Conservation (phyloP, 139 green algal species). For the Astrephomene gubernaculifera region DNA sequence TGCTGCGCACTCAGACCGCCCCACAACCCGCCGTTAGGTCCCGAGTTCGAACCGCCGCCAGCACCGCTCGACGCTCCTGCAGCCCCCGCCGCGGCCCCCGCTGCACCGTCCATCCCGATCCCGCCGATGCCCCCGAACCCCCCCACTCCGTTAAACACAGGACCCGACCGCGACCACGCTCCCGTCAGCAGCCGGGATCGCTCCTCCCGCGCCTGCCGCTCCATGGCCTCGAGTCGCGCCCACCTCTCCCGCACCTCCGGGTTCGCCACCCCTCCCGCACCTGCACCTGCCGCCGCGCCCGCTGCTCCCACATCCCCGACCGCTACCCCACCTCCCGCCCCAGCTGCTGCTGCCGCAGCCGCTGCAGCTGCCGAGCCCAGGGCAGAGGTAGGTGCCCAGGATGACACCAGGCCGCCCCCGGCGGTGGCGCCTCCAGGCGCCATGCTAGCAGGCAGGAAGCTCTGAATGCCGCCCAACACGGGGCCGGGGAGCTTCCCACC, state of each 20-base stretch:
- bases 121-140: background rate
- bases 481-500: background rate
- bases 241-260: conserved; percentile 2
- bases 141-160: background rate
- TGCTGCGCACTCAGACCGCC: conserved; percentile 14
- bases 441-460: background rate
- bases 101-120: background rate
- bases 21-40: background rate
- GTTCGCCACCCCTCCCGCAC: background rate
- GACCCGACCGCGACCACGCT: background rate
- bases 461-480: background rate
- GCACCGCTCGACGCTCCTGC: background rate
- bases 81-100: background rate
- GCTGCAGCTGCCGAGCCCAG: background rate
- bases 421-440: background rate
- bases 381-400: background rate
- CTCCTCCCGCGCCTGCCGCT: conserved; percentile 3
- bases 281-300: background rate
- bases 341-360: background rate
- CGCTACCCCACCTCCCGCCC: background rate
- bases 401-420: background rate
- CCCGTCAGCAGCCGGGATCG: background rate
- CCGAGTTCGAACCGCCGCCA: too few species aligned
- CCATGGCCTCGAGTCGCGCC: conserved; percentile 20
- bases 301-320: background rate